phyloP scores from a whole-genome alignment of 2,329 filamentous ascomycete species.

The Cladosporium sp. region DNA sequence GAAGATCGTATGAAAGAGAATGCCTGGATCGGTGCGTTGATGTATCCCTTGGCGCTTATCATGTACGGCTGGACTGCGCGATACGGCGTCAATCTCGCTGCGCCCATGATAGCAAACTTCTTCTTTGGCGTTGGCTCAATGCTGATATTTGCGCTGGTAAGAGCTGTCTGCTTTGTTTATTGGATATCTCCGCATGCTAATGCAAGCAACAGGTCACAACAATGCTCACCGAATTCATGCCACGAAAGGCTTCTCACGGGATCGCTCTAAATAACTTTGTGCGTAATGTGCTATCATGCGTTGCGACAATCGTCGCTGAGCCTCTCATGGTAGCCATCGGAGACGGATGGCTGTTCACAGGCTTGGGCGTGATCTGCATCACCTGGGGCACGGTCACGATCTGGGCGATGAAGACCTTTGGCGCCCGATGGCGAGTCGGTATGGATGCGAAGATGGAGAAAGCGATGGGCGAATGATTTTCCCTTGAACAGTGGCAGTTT shows the following conservation, averaged over 20 bases:
- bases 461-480: slow-evolving; percentile 32
- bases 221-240: slow-evolving; percentile 85
- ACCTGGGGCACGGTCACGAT: slow-evolving; percentile 33
- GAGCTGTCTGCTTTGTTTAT: neutral
- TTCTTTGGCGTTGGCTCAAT: slow-evolving; percentile 74
- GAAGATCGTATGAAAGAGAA: slow-evolving; percentile 85
- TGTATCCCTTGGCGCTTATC: slow-evolving; percentile 71
- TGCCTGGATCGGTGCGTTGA: slow-evolving; percentile 70
- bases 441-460: slow-evolving; percentile 37
- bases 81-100: slow-evolving; percentile 52
- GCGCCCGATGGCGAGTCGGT: slow-evolving; percentile 35
- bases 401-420: slow-evolving; percentile 40
- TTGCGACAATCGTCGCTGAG: slow-evolving; percentile 68
- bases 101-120: slow-evolving; percentile 40
- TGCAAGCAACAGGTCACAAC: slow-evolving; percentile 57
- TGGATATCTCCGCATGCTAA: slow-evolving; percentile 25
- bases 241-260: slow-evolving; percentile 67
- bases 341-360: slow-evolving; percentile 75
- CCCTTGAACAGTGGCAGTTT: neutral
- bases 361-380: slow-evolving; percentile 39
- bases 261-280: slow-evolving; percentile 82
- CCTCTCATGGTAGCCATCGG: slow-evolving; percentile 72
- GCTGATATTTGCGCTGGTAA: slow-evolving; percentile 68
- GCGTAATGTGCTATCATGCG: slow-evolving; percentile 74
- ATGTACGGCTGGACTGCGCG: slow-evolving; percentile 77